Conservation (phyloP, 2,329 filamentous ascomycete species). For the Penicillium italicum region DNA sequence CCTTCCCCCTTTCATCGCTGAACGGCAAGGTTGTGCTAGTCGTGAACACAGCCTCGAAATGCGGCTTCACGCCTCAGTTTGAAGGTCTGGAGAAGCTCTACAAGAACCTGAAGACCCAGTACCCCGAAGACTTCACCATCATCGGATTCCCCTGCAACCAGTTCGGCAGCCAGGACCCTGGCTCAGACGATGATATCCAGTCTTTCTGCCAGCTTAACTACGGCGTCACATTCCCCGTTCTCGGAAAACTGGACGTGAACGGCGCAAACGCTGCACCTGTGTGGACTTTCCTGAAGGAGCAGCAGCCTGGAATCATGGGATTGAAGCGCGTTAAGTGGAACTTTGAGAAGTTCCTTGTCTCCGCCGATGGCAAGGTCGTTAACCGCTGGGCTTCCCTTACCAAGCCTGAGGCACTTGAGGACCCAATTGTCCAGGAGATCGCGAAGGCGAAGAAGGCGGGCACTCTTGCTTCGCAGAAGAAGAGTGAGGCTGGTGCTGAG, state of each 20-base stretch:
- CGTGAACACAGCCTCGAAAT: slow-evolving; percentile 98
- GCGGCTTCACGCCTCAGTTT: slow-evolving; percentile 97
- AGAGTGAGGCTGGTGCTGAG: slow-evolving; percentile 17
- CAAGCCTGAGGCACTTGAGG: slow-evolving; percentile 78
- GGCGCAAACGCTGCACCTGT: slow-evolving; percentile 75
- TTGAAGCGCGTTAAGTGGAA: slow-evolving; percentile 97
- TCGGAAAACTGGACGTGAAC: slow-evolving; percentile 93
- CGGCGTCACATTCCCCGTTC: slow-evolving; percentile 83
- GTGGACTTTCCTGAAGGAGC: slow-evolving; percentile 68
- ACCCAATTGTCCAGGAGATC: slow-evolving; percentile 70
- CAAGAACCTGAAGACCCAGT: slow-evolving; percentile 65
- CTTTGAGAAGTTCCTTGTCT: slow-evolving; percentile 97
- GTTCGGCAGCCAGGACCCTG: slow-evolving; percentile 87
- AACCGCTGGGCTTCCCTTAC: slow-evolving; percentile 81
- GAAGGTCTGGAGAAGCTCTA: slow-evolving; percentile 86
- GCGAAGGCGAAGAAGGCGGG: slow-evolving; percentile 50
- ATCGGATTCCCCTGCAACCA: slow-evolving; percentile 99
- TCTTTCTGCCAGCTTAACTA: slow-evolving; percentile 90
- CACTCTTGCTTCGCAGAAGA: slow-evolving; percentile 24
- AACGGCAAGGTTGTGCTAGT: slow-evolving; percentile 91
- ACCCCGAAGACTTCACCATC: slow-evolving; percentile 76
- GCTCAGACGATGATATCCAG: slow-evolving; percentile 75
- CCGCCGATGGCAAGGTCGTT: slow-evolving; percentile 79
- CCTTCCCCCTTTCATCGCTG: slow-evolving; percentile 67
- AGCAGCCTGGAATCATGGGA: slow-evolving; percentile 78